These are phyloP conservation scores for Neurospora pannonica DNA, from an alignment of 495 filamentous ascomycete genomes.

Conservation along the genomic window DNA sequence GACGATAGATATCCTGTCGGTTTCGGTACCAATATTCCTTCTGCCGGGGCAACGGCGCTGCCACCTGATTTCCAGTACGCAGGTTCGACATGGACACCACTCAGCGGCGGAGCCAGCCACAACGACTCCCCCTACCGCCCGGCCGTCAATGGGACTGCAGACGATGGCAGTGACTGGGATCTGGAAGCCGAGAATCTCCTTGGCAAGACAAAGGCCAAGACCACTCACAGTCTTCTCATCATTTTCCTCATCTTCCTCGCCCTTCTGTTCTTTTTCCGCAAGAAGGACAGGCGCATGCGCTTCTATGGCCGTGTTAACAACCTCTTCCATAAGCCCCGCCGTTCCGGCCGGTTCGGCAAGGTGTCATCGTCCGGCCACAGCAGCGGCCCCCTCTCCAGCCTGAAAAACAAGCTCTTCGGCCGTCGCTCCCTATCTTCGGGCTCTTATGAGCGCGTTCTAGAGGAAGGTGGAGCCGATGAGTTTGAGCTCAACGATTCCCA, in stretches of 20 bases:
- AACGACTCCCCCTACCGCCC: constrained; percentile 24
- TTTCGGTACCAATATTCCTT: constrained; percentile 67
- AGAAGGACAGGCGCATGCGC: constrained; percentile 60
- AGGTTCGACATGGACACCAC: constrained; percentile 48
- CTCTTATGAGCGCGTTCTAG: constrained; percentile 75
- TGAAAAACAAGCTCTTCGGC: constrained; percentile 45
- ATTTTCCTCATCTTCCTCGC: constrained; percentile 56
- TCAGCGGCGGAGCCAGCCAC: constrained; percentile 23
- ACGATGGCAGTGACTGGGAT: constrained; percentile 49
- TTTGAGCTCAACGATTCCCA: constrained; percentile 64
- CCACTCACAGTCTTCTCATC: constrained; percentile 69
- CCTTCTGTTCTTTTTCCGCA: constrained; percentile 46
- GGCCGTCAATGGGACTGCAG: neutral
- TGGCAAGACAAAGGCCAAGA: constrained; percentile 54
- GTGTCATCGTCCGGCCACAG: constrained; percentile 29
- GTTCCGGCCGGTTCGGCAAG: constrained; percentile 40
- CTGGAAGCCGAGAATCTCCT: constrained; percentile 53
- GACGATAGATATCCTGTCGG: constrained; percentile 63
- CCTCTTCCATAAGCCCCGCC: constrained; percentile 41
- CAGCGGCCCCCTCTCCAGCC: constrained; percentile 29
- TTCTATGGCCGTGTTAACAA: constrained; percentile 50
- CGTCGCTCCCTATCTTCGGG: constrained; percentile 21
- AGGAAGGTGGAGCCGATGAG: constrained; percentile 58
- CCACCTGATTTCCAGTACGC: constrained; percentile 80
- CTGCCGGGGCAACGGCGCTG: constrained; percentile 27